These are phyloP conservation scores for Populus tremula DNA, from an alignment of 345 rosid genomes.

Conservation along the genomic window DNA sequence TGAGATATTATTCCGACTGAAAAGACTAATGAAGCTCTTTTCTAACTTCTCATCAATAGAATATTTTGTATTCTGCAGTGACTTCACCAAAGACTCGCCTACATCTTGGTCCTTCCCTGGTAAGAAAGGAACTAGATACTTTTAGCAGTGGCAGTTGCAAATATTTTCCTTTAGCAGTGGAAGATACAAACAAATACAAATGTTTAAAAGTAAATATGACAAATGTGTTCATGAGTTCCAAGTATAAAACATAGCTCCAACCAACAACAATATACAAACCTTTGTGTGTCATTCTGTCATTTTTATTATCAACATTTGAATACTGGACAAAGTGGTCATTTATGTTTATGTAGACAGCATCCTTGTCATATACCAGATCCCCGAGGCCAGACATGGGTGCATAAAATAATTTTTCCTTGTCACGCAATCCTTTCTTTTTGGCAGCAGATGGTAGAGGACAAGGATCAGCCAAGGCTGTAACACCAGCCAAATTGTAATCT, in stretches of 20 bases:
- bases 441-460: conserved; percentile 93
- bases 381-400: conserved; percentile 99
- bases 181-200: not conserved
- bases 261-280: conserved; percentile 39
- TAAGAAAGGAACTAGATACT: conserved; percentile 12
- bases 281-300: conserved; percentile 47
- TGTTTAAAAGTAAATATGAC: not conserved
- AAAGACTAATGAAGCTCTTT: conserved; percentile 68
- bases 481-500: conserved; percentile 76
- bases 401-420: conserved; percentile 86
- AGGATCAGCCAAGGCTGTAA: conserved; percentile 78
- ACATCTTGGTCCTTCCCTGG: conserved; percentile 73
- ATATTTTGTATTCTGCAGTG: conserved; percentile 77
- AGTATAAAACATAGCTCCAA: no score
- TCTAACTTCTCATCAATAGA: conserved; percentile 82
- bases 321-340: conserved; percentile 88
- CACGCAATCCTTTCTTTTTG: conserved; percentile 82
- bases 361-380: conserved; percentile 89
- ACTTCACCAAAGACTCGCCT: conserved; percentile 77
- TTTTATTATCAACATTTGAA: conserved; percentile 65
- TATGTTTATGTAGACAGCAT: conserved; percentile 93
- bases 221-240: not conserved
- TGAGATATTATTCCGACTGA: conserved; percentile 41
- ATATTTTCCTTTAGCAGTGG: not conserved
- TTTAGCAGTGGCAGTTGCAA: not conserved